phyloP scores from a whole-genome alignment of 2,329 filamentous ascomycete genomes.

The Trichoderma lentiforme region DNA sequence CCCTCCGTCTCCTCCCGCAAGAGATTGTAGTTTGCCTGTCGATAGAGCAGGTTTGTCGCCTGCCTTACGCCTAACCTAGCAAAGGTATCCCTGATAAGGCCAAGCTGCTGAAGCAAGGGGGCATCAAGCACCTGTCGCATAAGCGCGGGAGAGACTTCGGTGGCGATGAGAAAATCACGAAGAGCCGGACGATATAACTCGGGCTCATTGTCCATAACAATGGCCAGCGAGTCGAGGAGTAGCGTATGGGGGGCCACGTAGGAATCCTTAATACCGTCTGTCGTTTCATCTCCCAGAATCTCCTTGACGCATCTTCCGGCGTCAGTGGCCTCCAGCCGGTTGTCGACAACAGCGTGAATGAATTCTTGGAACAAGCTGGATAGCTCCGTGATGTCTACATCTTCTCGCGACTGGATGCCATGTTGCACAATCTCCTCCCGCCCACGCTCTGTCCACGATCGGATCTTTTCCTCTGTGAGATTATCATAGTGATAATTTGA shows the following conservation, averaged over 20 bases:
- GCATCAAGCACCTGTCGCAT: slow-evolving; percentile 84
- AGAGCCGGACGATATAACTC: slow-evolving; percentile 49
- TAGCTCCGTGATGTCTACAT: slow-evolving; percentile 66
- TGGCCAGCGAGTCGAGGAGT: slow-evolving; percentile 80
- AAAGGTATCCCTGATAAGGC: slow-evolving; percentile 83
- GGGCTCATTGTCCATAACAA: slow-evolving; percentile 70
- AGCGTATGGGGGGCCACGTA: slow-evolving; percentile 60
- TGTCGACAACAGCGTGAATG: slow-evolving; percentile 69
- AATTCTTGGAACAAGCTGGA: slow-evolving; percentile 81
- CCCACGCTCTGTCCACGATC: slow-evolving; percentile 65
- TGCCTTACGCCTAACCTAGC: slow-evolving; percentile 78
- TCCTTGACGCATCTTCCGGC: slow-evolving; percentile 71
- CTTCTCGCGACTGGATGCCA: slow-evolving; percentile 60
- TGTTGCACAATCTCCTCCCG: slow-evolving; percentile 64
- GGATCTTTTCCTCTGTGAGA: slow-evolving; percentile 66
- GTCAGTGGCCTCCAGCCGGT: slow-evolving; percentile 62
- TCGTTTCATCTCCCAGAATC: slow-evolving; percentile 60
- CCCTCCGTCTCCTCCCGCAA: slow-evolving; percentile 94
- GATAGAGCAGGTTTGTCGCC: slow-evolving; percentile 88
- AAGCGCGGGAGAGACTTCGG: slow-evolving; percentile 65
- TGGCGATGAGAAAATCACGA: slow-evolving; percentile 66
- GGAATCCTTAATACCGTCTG: slow-evolving; percentile 48
- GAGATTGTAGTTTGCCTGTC: slow-evolving; percentile 95
- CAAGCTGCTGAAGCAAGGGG: slow-evolving; percentile 68
- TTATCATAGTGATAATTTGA: slow-evolving; percentile 69